Evolutionary conservation across 2,329 filamentous ascomycete species (phyloP), one percentile per base, ranked within the genome.

Genomic region (Dactylellina parvicollis): DNA sequence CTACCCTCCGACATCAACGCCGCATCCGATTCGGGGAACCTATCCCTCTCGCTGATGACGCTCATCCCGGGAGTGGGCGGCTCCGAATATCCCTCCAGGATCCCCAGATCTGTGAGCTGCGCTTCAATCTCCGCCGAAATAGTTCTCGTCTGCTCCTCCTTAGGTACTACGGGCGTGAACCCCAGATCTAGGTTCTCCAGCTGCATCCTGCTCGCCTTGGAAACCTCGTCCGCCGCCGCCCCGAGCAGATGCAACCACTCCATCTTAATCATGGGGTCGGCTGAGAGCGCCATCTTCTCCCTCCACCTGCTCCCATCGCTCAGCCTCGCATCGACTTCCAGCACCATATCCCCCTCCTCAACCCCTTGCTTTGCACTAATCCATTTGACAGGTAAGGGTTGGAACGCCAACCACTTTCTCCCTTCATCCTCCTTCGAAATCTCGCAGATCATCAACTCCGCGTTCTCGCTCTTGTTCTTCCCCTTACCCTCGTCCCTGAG

Each of bases 361-460:
- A 8, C 8, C 36, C 92, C 92, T 71, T 85, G 88, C 38, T 94
- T 88, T 54, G 92, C 92, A 10, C 95, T 98, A 18, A 96, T 85
- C 72, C 87, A 85, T 34, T 85, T 84, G 75, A 87, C 85, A 16
- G 89, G 85, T n/a, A 97, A 85, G 0, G 95, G 94, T n/a, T 93
- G 90, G 78, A 99, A 96, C 0, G 99, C 85, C 3, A 99, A 85
- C 88, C 92, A 98, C 26, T 78, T 78, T 24, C 71, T 52, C 28
- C 84, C 83, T 59, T 88, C 87, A 12, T 90, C 88, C 4, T 86
- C 85, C 57, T 87, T 86, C 46, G 92, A 92, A n/a, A 92, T 88
- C 80, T 98, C 93, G 76, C 94, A 93, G 65, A 99, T 90, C 20
- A 99, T 86, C n/a, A 99, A 80, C 80, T 99, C 95, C 4, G 94